Conservation (phyloP, 2,329 filamentous ascomycete genomes). For the Aureobasidium melanogenum region DNA sequence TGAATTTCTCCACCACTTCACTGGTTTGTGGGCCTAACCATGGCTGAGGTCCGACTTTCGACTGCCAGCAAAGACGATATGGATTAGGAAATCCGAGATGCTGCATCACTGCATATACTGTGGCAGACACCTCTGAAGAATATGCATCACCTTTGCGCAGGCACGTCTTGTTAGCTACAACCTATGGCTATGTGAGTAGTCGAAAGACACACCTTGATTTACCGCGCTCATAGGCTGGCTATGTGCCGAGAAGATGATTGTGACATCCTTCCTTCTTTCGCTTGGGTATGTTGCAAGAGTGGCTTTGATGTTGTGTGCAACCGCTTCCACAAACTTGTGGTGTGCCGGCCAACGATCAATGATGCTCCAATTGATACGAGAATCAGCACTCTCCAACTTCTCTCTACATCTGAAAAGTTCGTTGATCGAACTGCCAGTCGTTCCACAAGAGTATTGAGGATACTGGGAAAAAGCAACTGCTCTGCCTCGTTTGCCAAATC, state of each 20-base stretch:
- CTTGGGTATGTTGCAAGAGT: slow-evolving; percentile 76
- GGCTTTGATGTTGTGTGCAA: slow-evolving; percentile 83
- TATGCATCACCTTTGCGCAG: not conserved
- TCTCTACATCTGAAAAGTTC: slow-evolving; percentile 97
- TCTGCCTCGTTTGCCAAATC: slow-evolving; percentile 80
- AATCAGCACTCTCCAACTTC: slow-evolving; percentile 66
- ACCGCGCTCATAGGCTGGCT: slow-evolving; percentile 95
- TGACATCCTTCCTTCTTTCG: slow-evolving; percentile 67
- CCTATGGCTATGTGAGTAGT: too few species aligned
- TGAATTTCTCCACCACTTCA: slow-evolving; percentile 55
- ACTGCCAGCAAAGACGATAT: slow-evolving; percentile 97
- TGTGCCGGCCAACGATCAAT: slow-evolving; percentile 98
- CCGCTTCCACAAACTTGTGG: slow-evolving; percentile 78
- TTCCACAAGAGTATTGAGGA: slow-evolving; percentile 96
- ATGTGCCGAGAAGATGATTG: slow-evolving; percentile 90
- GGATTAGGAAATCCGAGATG: slow-evolving; percentile 61
- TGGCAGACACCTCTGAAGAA: not conserved
- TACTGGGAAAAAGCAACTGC: slow-evolving; percentile 98
- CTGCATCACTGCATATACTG: not conserved
- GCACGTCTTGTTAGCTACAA: too few species aligned
- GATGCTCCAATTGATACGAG: slow-evolving; percentile 77
- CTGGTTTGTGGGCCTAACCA: slow-evolving; percentile 94
- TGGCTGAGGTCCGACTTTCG: slow-evolving; percentile 86
- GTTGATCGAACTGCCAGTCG: slow-evolving; percentile 90
- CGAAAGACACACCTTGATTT: slow-evolving; percentile 49